phyloP scores from a whole-genome alignment of 371 early-diverging fungal genomes.

The Gilbertella persicaria region DNA sequence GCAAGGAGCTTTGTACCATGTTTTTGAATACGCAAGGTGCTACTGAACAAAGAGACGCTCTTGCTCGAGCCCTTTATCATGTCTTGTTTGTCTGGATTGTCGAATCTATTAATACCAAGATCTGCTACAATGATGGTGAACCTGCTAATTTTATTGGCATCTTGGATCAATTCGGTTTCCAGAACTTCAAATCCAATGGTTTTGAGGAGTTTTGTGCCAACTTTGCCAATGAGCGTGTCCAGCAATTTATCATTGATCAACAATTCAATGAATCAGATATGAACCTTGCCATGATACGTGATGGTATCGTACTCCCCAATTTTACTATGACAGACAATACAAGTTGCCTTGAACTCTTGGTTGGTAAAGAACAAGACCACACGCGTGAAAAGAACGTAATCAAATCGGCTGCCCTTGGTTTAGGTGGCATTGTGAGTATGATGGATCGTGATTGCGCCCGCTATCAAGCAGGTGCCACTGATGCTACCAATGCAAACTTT shows the following conservation, averaged over 20 bases:
- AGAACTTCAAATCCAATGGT: conserved; percentile 59
- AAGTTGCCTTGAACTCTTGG: conserved; percentile 61
- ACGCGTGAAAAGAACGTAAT: conserved; percentile 19
- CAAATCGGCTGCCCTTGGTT: conserved; percentile 35
- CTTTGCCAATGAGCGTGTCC: conserved; percentile 82
- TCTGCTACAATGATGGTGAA: conserved; percentile 60
- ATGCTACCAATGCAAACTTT: conserved; percentile 49
- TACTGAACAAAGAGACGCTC: conserved; percentile 61
- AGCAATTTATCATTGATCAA: conserved; percentile 73
- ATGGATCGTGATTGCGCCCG: conserved; percentile 56
- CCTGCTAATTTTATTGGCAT: conserved; percentile 73
- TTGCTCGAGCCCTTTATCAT: conserved; percentile 74
- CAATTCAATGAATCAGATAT: conserved; percentile 57
- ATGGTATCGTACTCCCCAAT: conserved; percentile 48
- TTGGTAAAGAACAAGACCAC: conserved; percentile 35
- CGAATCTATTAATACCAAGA: conserved; percentile 73
- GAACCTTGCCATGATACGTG: conserved; percentile 25
- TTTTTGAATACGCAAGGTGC: conserved; percentile 71
- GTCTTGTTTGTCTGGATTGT: conserved; percentile 79
- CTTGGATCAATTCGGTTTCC: conserved; percentile 76
- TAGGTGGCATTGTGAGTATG: conserved; percentile 66
- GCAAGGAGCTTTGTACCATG: conserved; percentile 76
- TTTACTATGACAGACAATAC: conserved; percentile 62
- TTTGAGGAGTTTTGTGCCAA: conserved; percentile 85
- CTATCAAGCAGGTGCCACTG: conserved; percentile 39